Percentiles rank a stretch among this genome's conserved stretches.
Conservation (phyloP, 163 green algal species). For the Chloroidium sp. region DNA sequence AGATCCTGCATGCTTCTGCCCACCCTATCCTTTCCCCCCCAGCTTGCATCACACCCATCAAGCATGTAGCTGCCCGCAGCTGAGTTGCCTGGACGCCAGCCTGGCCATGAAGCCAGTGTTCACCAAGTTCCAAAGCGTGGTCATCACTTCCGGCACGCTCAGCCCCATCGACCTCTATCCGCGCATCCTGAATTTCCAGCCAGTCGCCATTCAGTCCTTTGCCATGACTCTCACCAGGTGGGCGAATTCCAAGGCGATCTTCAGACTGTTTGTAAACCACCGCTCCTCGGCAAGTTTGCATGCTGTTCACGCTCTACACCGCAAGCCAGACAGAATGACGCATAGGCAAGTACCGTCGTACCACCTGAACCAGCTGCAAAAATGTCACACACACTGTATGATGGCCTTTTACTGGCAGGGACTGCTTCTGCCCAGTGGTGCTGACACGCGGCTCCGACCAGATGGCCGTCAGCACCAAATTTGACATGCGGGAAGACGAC, state of each 20-base stretch:
- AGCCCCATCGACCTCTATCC: slow-evolving; percentile 95
- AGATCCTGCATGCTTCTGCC: too few relatives aligned
- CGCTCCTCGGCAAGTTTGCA: background rate
- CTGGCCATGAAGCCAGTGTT: slow-evolving; percentile 96
- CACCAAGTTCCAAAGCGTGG: slow-evolving; percentile 83
- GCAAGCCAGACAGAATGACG: too few relatives aligned
- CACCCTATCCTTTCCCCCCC: too few relatives aligned
- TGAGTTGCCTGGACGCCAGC: slow-evolving; percentile 91
- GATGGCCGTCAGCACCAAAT: slow-evolving; percentile 77
- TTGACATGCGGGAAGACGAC: slow-evolving; percentile 83
- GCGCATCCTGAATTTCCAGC: slow-evolving; percentile 90
- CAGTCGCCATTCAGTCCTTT: slow-evolving; percentile 75
- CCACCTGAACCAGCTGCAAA: too few relatives aligned
- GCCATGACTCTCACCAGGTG: slow-evolving; percentile 90
- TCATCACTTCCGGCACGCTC: slow-evolving; percentile 97
- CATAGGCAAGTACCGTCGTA: too few relatives aligned
- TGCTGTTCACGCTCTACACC: background rate
- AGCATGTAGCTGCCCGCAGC: slow-evolving; percentile 28
- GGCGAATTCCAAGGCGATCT: background rate
- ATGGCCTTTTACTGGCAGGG: slow-evolving; percentile 20
- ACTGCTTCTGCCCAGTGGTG: slow-evolving; percentile 94
- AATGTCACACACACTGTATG: too few relatives aligned
- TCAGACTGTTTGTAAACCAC: too few relatives aligned
- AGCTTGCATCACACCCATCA: too few relatives aligned
- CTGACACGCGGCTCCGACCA: slow-evolving; percentile 87